Percentiles rank a stretch among this genome's conserved stretches.
These are phyloP conservation scores for Trichocladium uniseriatum DNA, from an alignment of 495 filamentous ascomycete genomes.

Conservation along the genomic window DNA sequence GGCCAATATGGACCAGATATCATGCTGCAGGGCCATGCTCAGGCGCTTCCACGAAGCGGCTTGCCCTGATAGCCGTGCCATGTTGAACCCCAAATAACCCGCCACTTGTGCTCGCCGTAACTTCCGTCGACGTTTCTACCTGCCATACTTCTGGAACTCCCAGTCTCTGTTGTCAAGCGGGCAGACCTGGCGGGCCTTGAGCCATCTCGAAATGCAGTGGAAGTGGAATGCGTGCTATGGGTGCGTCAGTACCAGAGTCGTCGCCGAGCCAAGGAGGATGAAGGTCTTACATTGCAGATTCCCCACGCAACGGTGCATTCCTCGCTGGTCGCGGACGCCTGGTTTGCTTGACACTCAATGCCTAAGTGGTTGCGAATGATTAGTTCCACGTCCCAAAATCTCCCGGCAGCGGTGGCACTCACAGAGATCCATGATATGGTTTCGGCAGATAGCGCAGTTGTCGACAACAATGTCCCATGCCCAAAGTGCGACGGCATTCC, in stretches of 20 bases:
- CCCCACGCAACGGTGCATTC: slow-evolving; percentile 99
- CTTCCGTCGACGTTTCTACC: slow-evolving; percentile 23
- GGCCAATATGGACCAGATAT: neutral
- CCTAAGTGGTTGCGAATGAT: slow-evolving; percentile 39
- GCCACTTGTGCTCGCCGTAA: neutral
- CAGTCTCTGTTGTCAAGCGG: slow-evolving; percentile 97
- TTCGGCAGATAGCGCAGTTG: slow-evolving; percentile 98
- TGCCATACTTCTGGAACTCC: slow-evolving; percentile 99
- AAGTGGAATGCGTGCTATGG: slow-evolving; percentile 96
- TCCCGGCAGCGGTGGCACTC: slow-evolving; percentile 21
- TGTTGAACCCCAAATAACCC: neutral
- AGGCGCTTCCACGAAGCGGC: neutral
- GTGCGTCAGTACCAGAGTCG: slow-evolving; percentile 9
- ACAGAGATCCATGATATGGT: slow-evolving; percentile 99
- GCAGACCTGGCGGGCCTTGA: slow-evolving; percentile 99
- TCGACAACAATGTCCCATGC: slow-evolving; percentile 99
- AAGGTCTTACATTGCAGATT: slow-evolving; percentile 81
- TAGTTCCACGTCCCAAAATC: neutral
- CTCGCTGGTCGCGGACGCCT: slow-evolving; percentile 92
- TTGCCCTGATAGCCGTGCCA: neutral
- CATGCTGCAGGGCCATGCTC: neutral
- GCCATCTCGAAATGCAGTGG: slow-evolving; percentile 98
- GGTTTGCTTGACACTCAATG: slow-evolving; percentile 99
- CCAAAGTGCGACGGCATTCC: slow-evolving; percentile 99
- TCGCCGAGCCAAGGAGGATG: neutral